phyloP scores from a whole-genome alignment of 176 grass and related monocot species.

The Melocanna baccifera region DNA sequence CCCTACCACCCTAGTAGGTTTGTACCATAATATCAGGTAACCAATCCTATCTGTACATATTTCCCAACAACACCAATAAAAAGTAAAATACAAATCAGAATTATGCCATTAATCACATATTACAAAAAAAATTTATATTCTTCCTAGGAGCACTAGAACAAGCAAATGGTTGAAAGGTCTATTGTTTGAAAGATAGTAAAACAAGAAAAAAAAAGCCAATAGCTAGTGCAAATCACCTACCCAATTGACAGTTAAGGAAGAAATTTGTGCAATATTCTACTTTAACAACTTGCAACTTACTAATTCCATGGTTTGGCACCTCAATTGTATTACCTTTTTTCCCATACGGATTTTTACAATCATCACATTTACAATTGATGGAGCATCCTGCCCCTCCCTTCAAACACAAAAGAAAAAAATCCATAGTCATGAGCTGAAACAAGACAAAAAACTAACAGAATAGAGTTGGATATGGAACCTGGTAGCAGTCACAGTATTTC shows the following conservation, averaged over 20 bases:
- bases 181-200: not conserved
- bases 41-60: not conserved
- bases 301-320: not conserved
- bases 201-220: not conserved
- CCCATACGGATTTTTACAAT: slow-evolving; percentile 55
- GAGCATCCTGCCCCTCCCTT: slow-evolving; percentile 60
- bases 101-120: not conserved
- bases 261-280: not conserved
- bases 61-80: not conserved
- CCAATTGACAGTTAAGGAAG: not conserved
- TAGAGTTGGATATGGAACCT: slow-evolving; percentile 39
- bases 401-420: slow-evolving; percentile 22
- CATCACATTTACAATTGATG: slow-evolving; percentile 62
- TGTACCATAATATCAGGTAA: not conserved
- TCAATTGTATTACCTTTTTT: slow-evolving; percentile 49
- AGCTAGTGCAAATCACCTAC: not conserved
- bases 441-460: not conserved
- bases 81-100: not conserved
- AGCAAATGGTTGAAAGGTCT: not conserved
- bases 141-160: not conserved
- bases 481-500: slow-evolving; percentile 66
- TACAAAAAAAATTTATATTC: not conserved
- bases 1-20: not conserved
- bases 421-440: slow-evolving; percentile 2
- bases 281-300: not conserved